Evolutionary conservation across 352 stramenopile genomes (phyloP), one percentile per base, ranked within the genome.

Genomic region (Globisporangium parvum): DNA sequence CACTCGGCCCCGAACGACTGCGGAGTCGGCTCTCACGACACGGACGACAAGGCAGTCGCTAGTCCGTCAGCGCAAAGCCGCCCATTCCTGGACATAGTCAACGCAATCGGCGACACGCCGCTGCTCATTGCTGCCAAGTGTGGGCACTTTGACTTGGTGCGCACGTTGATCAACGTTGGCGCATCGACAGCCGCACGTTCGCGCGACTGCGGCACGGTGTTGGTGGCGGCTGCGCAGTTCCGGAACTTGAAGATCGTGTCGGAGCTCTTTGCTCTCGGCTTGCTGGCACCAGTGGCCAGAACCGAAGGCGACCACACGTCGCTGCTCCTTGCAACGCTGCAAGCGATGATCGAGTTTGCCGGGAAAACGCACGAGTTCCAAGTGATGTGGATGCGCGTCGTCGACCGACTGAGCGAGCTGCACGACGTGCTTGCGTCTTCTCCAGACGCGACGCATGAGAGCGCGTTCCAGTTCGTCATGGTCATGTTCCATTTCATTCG

Each of bases 401-500:
- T 51, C 2, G 46, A 51, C 20, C 24, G 46, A 21, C 23, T 51
- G 23, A 18, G 2, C 14, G 23, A 18, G 23, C 17, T 51, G 18
- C 46, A 51, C 47, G 24, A 3, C 4, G 6, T 23, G 24, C 26
- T 51, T 1, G 14, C 8, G 6, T 17, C 20, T 3, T 33, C 21
- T 20, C 15, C 21, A 20, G 46, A 51, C 3, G 12, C 33, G 18
- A 18, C 46, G 47, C 26, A 31, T 15, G 47, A 51, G 24, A 24
- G 2, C 26, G 9, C 12, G 2, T 51, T 51, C 47, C 51, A 55
- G 15, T 39, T 42, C 51, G 28, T 57, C 51, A 57, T 57, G 51
- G 3, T 57, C 26, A 23, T 57, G 3, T 40, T 57, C 35, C 14
- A 45, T 6, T 2, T 41, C 15, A 14, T 57, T 21, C 41, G 26